phyloP scores from a whole-genome alignment of 2,329 filamentous ascomycete species.

The Madurella mycetomatis region DNA sequence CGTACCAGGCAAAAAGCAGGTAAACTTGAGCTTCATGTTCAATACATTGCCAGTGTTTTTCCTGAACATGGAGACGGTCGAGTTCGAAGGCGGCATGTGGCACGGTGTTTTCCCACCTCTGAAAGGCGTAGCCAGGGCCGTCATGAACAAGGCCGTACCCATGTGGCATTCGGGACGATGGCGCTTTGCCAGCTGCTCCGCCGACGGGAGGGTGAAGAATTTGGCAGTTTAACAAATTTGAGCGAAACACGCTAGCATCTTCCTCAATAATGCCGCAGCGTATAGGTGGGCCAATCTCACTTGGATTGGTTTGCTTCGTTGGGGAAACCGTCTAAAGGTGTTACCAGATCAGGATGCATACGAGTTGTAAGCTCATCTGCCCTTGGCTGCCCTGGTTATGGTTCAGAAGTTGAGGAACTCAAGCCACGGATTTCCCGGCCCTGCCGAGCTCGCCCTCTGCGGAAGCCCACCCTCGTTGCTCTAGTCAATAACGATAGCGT shows the following conservation, averaged over 20 bases:
- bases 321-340: no score
- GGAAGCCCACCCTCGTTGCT: neutral
- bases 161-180: conserved; percentile 11
- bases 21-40: conserved; percentile 7
- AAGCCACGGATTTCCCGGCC: neutral
- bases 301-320: no score
- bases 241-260: no score
- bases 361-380: no score
- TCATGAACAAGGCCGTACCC: conserved; percentile 4
- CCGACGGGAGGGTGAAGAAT: conserved; percentile 5
- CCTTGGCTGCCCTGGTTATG: no score
- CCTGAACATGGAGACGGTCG: conserved; percentile 10
- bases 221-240: neutral
- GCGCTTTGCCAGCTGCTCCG: conserved; percentile 4
- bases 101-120: conserved; percentile 9
- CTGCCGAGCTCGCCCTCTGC: neutral
- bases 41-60: conserved; percentile 10
- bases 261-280: no score
- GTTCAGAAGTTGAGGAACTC: conserved; percentile 3
- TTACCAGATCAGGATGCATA: no score
- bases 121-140: neutral
- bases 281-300: no score
- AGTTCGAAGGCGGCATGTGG: conserved; percentile 12
- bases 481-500: neutral
- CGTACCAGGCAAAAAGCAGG: conserved; percentile 5